Percentiles rank a stretch among this genome's conserved stretches.
These are phyloP conservation scores for Phytopythium delawarense DNA, from an alignment of 352 stramenopile species.

Conservation along the genomic window DNA sequence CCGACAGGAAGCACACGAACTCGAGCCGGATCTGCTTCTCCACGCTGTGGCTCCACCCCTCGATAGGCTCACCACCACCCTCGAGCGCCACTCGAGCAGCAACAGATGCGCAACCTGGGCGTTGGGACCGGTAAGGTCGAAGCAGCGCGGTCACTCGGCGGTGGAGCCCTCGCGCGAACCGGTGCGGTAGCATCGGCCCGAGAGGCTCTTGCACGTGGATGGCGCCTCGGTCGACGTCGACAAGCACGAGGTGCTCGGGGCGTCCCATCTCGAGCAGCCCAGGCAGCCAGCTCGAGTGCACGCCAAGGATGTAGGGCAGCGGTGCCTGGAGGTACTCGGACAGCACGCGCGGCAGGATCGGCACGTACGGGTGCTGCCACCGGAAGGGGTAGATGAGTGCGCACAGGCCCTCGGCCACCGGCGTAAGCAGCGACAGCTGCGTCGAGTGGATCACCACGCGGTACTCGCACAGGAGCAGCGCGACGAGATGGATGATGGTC, in stretches of 20 bases:
- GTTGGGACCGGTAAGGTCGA: slow-evolving; percentile 25
- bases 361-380: slow-evolving; percentile 85
- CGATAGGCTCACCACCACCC: slow-evolving; percentile 1
- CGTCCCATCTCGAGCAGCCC: slow-evolving; percentile 59
- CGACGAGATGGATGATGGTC: slow-evolving; percentile 60
- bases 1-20: slow-evolving; percentile 69
- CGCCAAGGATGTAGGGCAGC: slow-evolving; percentile 77
- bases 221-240: slow-evolving; percentile 69
- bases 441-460: slow-evolving; percentile 74
- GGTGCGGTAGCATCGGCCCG: slow-evolving; percentile 51
- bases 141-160: slow-evolving; percentile 52
- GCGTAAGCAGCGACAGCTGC: slow-evolving; percentile 69
- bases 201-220: slow-evolving; percentile 53
- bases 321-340: slow-evolving; percentile 83
- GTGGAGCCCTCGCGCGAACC: slow-evolving; percentile 42
- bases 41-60: slow-evolving; percentile 13
- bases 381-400: slow-evolving; percentile 82
- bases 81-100: not conserved
- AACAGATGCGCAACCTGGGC: slow-evolving; percentile 2
- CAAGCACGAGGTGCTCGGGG: slow-evolving; percentile 78
- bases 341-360: slow-evolving; percentile 72
- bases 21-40: slow-evolving; percentile 68
- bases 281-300: slow-evolving; percentile 69
- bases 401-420: slow-evolving; percentile 68
- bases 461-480: slow-evolving; percentile 75